phyloP scores from a whole-genome alignment of 805 yeast genomes.

The Saccharomycopsis synnaedendra region DNA sequence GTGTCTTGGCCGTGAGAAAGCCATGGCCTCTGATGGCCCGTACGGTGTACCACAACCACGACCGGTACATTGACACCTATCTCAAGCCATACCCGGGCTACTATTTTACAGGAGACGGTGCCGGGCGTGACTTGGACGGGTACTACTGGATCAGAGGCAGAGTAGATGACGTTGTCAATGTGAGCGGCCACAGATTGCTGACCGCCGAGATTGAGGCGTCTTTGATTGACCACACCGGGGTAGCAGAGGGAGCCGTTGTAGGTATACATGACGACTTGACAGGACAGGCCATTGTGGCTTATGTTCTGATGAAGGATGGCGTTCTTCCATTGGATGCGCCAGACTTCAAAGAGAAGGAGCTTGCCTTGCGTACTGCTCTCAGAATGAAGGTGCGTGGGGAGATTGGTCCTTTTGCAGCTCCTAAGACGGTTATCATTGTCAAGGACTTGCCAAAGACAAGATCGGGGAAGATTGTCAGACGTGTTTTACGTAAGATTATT shows the following conservation, averaged over 20 bases:
- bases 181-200: constrained; percentile 95
- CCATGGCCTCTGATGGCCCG: constrained; percentile 99
- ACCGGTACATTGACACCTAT: constrained; percentile 82
- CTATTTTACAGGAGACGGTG: constrained; percentile 98
- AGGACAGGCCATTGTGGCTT: constrained; percentile 96
- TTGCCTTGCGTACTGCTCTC: constrained; percentile 51
- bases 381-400: constrained; percentile 83
- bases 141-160: constrained; percentile 97
- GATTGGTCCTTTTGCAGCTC: constrained; percentile 86
- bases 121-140: constrained; percentile 94
- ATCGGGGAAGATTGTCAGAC: constrained; percentile 98
- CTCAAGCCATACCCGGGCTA: constrained; percentile 85
- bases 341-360: constrained; percentile 21
- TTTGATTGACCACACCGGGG: constrained; percentile 63
- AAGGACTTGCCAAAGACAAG: constrained; percentile 96
- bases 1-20: constrained; percentile 80
- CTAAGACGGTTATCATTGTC: constrained; percentile 68
- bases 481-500: constrained; percentile 86
- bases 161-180: constrained; percentile 97
- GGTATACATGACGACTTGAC: constrained; percentile 92
- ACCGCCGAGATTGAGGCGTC: constrained; percentile 97
- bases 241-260: constrained; percentile 94
- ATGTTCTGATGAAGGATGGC: constrained; percentile 66
- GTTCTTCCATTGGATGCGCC: constrained; percentile 23
- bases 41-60: constrained; percentile 83